Conservation (phyloP, 352 stramenopile species). For the Pythium rhizo-oryzae region DNA sequence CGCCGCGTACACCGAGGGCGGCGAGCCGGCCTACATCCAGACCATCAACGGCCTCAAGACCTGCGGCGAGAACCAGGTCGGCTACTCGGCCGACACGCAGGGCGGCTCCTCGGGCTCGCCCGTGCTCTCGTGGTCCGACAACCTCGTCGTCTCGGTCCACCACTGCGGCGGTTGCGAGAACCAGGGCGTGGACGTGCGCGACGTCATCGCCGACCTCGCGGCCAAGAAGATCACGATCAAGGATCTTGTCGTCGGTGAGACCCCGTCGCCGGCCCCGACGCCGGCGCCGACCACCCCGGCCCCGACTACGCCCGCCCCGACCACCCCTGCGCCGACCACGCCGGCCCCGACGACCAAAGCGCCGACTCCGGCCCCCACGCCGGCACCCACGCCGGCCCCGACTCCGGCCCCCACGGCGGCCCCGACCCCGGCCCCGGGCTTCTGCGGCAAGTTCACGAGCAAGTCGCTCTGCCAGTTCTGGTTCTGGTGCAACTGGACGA, state of each 20-base stretch:
- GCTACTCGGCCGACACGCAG: constrained; percentile 37
- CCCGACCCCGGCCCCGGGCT: too few species aligned
- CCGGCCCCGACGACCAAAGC: not conserved
- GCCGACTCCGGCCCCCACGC: not conserved
- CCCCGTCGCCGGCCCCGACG: not conserved
- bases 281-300: constrained; percentile 1
- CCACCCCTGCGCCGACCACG: constrained; percentile 1
- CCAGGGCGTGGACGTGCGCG: constrained; percentile 17
- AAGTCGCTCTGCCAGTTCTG: too few species aligned
- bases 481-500: too few species aligned
- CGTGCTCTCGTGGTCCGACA: constrained; percentile 30
- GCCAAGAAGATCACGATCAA: constrained; percentile 24
- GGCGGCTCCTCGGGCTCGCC: constrained; percentile 32
- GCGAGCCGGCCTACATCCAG: constrained; percentile 10
- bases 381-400: too few species aligned
- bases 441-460: too few species aligned
- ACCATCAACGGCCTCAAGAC: constrained; percentile 3
- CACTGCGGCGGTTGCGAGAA: constrained; percentile 36
- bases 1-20: constrained; percentile 15
- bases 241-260: constrained; percentile 11
- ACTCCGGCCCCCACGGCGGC: too few species aligned
- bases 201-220: constrained; percentile 20
- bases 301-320: not conserved
- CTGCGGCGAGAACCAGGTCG: constrained; percentile 32
- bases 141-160: constrained; percentile 37